These are phyloP conservation scores for Aegle marmelos DNA, from an alignment of 345 rosid genomes.

Conservation along the genomic window DNA sequence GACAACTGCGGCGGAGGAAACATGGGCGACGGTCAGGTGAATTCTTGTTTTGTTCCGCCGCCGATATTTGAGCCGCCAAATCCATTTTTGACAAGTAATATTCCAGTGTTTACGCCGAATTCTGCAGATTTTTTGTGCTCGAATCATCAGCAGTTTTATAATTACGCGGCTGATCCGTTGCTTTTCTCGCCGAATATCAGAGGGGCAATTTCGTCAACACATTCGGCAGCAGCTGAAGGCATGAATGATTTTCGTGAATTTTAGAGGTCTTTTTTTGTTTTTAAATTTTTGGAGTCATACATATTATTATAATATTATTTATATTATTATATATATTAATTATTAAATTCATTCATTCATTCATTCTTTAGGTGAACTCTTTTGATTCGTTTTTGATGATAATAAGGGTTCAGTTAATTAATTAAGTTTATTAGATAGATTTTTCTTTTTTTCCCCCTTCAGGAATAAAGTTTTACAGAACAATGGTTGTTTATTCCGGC, in stretches of 20 bases:
- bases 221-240: slow-evolving; percentile 37
- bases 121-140: slow-evolving; percentile 42
- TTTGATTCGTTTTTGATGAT: background rate
- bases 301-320: background rate
- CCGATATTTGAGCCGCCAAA: slow-evolving; percentile 35
- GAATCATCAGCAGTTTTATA: slow-evolving; percentile 46
- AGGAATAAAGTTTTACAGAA: background rate
- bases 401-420: background rate
- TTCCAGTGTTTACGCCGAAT: slow-evolving; percentile 45
- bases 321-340: background rate
- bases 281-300: background rate
- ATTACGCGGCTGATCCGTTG: slow-evolving; percentile 39
- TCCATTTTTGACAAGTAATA: slow-evolving; percentile 36
- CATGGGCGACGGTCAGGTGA: slow-evolving; percentile 42
- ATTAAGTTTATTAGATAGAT: background rate
- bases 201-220: slow-evolving; percentile 39
- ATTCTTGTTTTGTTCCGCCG: slow-evolving; percentile 41
- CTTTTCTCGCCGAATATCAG: slow-evolving; percentile 47
- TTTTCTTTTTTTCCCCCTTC: background rate
- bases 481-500: slow-evolving; percentile 5
- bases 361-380: background rate
- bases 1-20: slow-evolving; percentile 48
- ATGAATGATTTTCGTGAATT: slow-evolving; percentile 44
- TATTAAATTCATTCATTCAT: background rate
- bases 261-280: background rate